A percentile compares a stretch with the other conserved stretches of the same genome.
These are phyloP conservation scores for Geotrichum reessii DNA, from an alignment of 1,139 yeast genomes.

Conservation along the genomic window DNA sequence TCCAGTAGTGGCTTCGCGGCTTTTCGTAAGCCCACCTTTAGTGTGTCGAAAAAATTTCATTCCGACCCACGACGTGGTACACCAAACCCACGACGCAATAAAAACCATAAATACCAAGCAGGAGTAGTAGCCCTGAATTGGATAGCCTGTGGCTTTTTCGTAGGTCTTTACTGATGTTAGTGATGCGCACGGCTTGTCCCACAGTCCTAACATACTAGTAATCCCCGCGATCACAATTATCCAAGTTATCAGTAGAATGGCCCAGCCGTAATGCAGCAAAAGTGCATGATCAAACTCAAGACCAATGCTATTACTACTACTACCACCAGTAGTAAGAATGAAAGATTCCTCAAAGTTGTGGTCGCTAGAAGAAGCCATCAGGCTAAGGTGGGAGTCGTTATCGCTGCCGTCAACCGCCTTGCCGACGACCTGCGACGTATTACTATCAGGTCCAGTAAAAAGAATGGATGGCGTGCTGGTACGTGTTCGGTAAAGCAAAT, in stretches of 20 bases:
- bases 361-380: not conserved
- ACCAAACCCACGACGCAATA: conserved; percentile 72
- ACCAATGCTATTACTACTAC: not conserved
- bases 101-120: conserved; percentile 46
- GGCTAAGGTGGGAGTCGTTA: not conserved
- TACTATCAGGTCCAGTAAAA: not conserved
- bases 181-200: conserved; percentile 16
- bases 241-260: conserved; percentile 29
- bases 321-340: not conserved
- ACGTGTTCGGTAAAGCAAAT: not conserved
- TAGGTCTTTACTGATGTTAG: conserved; percentile 17
- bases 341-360: not conserved
- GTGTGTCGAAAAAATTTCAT: conserved; percentile 72
- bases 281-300: conserved; percentile 4
- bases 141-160: conserved; percentile 36
- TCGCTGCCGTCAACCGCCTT: not conserved
- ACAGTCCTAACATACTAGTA: conserved; percentile 29
- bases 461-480: not conserved
- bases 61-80: conserved; percentile 68
- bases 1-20: not conserved
- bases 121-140: conserved; percentile 44
- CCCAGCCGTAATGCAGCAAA: conserved; percentile 26
- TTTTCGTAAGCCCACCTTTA: conserved; percentile 42
- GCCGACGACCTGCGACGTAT: not conserved
- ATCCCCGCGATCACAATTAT: conserved; percentile 28